Evolutionary conservation across 2,329 filamentous ascomycete genomes (phyloP), one percentile per base, ranked within the genome.

Genomic region (Ophiostoma populinum): DNA sequence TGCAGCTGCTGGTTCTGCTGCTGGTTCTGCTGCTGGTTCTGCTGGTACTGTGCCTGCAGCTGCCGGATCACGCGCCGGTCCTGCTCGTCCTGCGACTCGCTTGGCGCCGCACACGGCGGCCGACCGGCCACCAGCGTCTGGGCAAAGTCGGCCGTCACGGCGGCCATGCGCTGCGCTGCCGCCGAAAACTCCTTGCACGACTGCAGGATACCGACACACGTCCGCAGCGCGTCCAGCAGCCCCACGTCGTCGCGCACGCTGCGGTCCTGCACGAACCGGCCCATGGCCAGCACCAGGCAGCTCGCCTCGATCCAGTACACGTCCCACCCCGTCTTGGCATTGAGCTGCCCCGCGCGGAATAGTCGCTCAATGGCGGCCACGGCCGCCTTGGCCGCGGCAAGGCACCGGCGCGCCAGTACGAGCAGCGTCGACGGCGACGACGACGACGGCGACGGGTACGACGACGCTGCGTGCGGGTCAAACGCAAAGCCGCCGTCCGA

Each of bases 311-410:
- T 34, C 20, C 38, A 45, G 24, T 42, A 43, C 10, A 43, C 42
- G 27, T 45, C 43, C 43, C 43, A 45, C 25, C 40, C 32, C 7
- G 43, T 43, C 37, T 42, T 43, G 25, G 42, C 35, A 32, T 43
- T 41, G 38, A 45, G 41, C 5, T 35, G 32, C 11, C 41, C 42
- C 7, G 34, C 34, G 7, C 26, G 28, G 19, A 40, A 40, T 13
- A 45, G 40, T 2, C 34, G 38, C 7, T 36, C 34, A 6, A 45
- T 37, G 26, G 42, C 34, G 21, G 37, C 25, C 18, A 43, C 37
- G 5, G 24, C 35, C 5, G 36, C 32, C 27, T 40, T 45, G 31
- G 42, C 43, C 9, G 43, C 17, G 20, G 42, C 36, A 15, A 42
- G 35, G 25, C 42, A 43, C 25, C 24, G 31, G 25, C 26, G 30